These are phyloP conservation scores for Nymphaea thermarum DNA, from an alignment of 164 flowering plant genomes.

Conservation along the genomic window DNA sequence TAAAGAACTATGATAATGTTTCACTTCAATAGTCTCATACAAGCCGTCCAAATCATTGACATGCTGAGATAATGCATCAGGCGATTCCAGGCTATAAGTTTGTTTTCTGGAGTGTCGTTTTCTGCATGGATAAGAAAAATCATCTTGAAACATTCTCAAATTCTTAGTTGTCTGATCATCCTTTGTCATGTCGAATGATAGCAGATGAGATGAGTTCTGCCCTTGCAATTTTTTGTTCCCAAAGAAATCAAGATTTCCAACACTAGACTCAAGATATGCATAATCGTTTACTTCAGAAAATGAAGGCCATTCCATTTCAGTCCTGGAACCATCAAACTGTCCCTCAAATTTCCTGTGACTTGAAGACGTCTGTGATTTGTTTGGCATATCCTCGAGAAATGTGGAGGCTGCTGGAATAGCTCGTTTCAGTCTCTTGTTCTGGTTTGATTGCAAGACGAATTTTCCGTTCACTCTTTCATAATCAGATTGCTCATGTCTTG, in stretches of 20 bases:
- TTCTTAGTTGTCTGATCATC: slow-evolving; percentile 3
- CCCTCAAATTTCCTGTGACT: slow-evolving; percentile 15
- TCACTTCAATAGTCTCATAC: background rate
- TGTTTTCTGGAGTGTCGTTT: background rate
- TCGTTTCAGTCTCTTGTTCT: slow-evolving; percentile 11
- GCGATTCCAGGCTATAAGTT: background rate
- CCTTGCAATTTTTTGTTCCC: slow-evolving; percentile 9
- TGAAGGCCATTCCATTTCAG: slow-evolving; percentile 11
- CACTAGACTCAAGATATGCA: slow-evolving; percentile 13
- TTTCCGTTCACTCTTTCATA: slow-evolving; percentile 8
- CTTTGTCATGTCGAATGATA: slow-evolving; percentile 5
- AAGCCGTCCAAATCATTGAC: background rate
- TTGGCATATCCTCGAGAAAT: slow-evolving; percentile 12
- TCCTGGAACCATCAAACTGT: slow-evolving; percentile 16
- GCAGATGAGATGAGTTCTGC: slow-evolving; percentile 11
- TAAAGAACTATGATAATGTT: background rate
- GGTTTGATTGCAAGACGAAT: slow-evolving; percentile 6
- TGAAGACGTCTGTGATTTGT: slow-evolving; percentile 10
- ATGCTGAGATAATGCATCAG: background rate
- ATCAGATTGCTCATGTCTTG: slow-evolving; percentile 8
- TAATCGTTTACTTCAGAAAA: slow-evolving; percentile 7
- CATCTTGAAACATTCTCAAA: background rate
- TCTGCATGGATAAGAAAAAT: background rate
- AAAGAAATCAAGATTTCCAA: slow-evolving; percentile 11
- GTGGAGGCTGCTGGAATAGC: slow-evolving; percentile 28